Base-by-base conservation (phyloP, 768 basidiomycete genomes). In the Calvatia gigantea region DNA sequence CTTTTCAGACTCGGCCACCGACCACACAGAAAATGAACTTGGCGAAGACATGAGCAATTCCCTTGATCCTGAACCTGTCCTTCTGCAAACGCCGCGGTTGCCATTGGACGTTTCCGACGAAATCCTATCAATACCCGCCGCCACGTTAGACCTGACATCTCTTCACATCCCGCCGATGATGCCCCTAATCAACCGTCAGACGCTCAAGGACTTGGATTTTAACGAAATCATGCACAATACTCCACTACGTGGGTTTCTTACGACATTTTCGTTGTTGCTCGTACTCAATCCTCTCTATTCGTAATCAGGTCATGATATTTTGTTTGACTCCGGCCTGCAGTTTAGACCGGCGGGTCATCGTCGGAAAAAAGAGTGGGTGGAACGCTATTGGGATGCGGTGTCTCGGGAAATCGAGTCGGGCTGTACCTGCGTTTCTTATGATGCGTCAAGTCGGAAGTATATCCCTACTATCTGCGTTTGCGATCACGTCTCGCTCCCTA, bases 351-450 rank as follows among this genome's bases (percentile, higher is more conserved):
- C 86, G 1, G 78, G 81, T n/a, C 83, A 83, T 59, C 82, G 86
- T 37, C 82, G 86, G 55, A 93, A 93, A 67, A 75, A 73, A 67
- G 83, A 86, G 46, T 75, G 83, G 33, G 79, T 85, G 0, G 91
- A 94, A 60, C 83, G 80, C 57, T 98, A 96, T 66, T 98, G 94
- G 94, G 74, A 75, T 38, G 87, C 93, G 39, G 76, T 98, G 51
- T 74, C 80, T 31, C 82, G 81, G 48, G 94, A 98, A 73, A 75
- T 94, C 21, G 81, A 87, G 64, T 73, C 73, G 0, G 91, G 89
- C 0, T 97, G 94, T 72, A 92, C 90, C 0, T 94, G 93, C 67
- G 77, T 89, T 54, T 85, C 92, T 17, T 83, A 89, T 58, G 86
- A 89, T 67, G 65, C 75, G 38, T 54, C 44, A 32, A 72, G 76